These are phyloP conservation scores for Colletotrichum paranaense DNA, from an alignment of 2,329 filamentous ascomycete genomes.

Conservation along the genomic window DNA sequence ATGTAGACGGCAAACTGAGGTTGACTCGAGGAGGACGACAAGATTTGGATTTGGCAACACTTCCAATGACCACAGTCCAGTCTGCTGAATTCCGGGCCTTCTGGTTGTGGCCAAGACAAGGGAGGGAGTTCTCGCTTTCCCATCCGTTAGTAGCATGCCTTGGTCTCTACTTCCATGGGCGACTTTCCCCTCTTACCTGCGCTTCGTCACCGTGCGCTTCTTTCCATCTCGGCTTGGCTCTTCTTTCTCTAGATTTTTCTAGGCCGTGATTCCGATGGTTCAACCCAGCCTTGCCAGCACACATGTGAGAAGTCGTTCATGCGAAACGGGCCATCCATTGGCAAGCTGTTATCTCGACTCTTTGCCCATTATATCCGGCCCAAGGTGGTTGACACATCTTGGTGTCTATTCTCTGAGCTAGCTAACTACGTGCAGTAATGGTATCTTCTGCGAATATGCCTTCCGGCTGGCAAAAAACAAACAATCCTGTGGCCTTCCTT, in stretches of 20 bases:
- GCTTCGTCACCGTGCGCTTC: background rate
- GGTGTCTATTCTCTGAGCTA: constrained; percentile 5
- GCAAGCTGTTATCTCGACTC: background rate
- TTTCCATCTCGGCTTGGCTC: background rate
- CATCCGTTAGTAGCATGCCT: too few species aligned
- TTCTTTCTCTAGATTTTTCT: too few species aligned
- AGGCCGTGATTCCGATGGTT: background rate
- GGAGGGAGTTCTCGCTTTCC: too few species aligned
- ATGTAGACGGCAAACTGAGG: background rate
- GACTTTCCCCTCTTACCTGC: too few species aligned
- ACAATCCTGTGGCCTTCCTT: background rate
- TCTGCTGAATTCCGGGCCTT: background rate
- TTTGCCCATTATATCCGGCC: background rate
- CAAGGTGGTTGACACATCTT: background rate
- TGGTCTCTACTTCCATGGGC: too few species aligned
- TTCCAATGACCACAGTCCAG: background rate
- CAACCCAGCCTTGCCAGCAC: background rate
- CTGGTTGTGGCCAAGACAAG: background rate
- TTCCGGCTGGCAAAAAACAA: background rate
- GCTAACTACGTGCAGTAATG: constrained; percentile 11
- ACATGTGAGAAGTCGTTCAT: background rate
- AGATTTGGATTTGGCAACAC: background rate
- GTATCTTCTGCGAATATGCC: constrained; percentile 12
- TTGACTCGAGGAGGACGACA: background rate
- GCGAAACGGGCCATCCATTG: background rate